Evolutionary conservation across 768 basidiomycete species (phyloP), one percentile per base, ranked within the genome.

Genomic region (Tulasnella sp.): DNA sequence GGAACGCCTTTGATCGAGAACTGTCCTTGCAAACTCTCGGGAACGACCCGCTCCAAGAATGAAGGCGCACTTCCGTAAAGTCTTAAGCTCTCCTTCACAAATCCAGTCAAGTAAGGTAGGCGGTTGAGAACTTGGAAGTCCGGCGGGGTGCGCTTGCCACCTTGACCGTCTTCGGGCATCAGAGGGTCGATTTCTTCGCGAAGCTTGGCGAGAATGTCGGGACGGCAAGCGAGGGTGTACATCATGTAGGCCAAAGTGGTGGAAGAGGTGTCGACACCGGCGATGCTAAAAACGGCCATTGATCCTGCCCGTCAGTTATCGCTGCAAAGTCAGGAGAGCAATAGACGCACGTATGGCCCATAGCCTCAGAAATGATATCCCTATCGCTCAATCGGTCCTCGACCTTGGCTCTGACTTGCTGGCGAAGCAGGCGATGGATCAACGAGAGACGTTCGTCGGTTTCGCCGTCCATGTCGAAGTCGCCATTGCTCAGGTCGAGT

Each of bases 1-100:
- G 89, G 92, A 82, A 92, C 93, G 22, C 94, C 94, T 92, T 95
- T 90, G 79, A 95, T 87, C 85, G 93, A 93, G 84, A 93, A 95
- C 22, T 87, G 86, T 31, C 77, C 77, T 22, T 78, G 41, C n/a
- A 78, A 41, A 11, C 34, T 42, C 41, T 54, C 18, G 14, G 94
- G 93, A 7, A 95, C 93, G 41, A 94, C 91, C 42, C 94, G 93
- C 84, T 95, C 93, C 14, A 95, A 90, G 81, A 91, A 87, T 81
- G 93, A 93, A 16, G 94, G 94, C 11, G 87, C 90, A 24, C 93
- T 89, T 79, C 91, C 88, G 83, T 95, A 94, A 28, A 95, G 76
- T 78, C 94, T 90, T 77, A 95, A 89, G 93, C 94, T 88, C 85
- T 90, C 89, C 84, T 88, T 90, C 77, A 90, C 83, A 81, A 90